Base-by-base conservation (phyloP, 208 protist genomes). In the Acanthamoeba rhysodes region DNA sequence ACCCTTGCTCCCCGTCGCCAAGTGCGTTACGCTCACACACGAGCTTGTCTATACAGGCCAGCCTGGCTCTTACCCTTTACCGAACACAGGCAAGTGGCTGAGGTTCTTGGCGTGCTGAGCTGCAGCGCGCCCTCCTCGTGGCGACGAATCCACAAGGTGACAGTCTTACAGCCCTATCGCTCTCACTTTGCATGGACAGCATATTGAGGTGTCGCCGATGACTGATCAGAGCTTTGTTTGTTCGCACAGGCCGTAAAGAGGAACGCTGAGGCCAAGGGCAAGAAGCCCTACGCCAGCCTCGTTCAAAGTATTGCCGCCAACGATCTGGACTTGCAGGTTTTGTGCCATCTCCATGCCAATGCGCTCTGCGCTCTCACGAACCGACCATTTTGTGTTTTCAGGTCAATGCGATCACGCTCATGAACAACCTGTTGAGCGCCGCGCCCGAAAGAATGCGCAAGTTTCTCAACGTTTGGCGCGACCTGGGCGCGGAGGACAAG, bases 341-440 rank as follows among this genome's bases (percentile, higher is more conserved):
- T 14, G n/a, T 14, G 16, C 78, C n/a, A n/a, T n/a, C n/a, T n/a
- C n/a, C n/a, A n/a, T n/a, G n/a, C n/a, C n/a, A n/a, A n/a, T n/a
- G n/a, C n/a, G n/a, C n/a, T n/a, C n/a, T n/a, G n/a, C n/a, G n/a
- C n/a, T n/a, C n/a, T n/a, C n/a, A n/a, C n/a, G n/a, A n/a, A n/a
- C n/a, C n/a, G n/a, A n/a, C 50, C 50, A n/a, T 4, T 37, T 87
- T 16, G 6, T 4, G 4, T 50, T 53, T 34, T 9, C n/a, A 93
- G 70, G 20, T 84, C 7, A 84, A 94, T 24, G 37, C 48, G 24
- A 32, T 94, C 22, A 66, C 70, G 45, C 53, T 94, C 27, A 72
- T 94, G 48, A 94, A 94, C 90, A 94, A 57, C 55, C 64, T 94
- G 22, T 50, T 94, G 45, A 68, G 29, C 37, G 37, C 90, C 1